A percentile compares a stretch with the other conserved stretches of the same genome.
These are phyloP conservation scores for Physcomitrium patens DNA, from an alignment of 225 moss, liverwort and hornwort species.

Conservation along the genomic window DNA sequence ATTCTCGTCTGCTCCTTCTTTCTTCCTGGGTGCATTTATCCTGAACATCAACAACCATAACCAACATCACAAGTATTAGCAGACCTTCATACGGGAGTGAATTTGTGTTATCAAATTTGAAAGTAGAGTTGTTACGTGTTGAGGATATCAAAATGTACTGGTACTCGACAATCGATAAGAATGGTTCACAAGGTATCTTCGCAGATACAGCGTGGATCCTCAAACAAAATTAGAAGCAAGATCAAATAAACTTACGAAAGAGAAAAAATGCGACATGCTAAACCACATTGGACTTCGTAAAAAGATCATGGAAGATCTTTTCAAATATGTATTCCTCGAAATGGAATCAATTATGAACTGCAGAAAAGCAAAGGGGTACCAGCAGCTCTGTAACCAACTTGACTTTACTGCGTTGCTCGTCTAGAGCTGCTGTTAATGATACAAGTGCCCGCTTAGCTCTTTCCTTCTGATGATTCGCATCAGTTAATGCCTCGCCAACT, in stretches of 20 bases:
- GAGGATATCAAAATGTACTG: neutral
- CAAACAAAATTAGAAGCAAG: neutral
- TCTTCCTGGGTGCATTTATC: slow-evolving; percentile 39
- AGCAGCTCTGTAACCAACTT: slow-evolving; percentile 56
- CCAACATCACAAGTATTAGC: neutral
- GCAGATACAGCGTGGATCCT: neutral
- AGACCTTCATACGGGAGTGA: neutral
- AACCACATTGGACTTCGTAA: no score
- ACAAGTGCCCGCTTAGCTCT: slow-evolving; percentile 37
- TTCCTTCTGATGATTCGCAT: slow-evolving; percentile 65
- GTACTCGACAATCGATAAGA: neutral
- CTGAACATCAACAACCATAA: slow-evolving; percentile 23
- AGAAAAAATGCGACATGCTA: neutral
- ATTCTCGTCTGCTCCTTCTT: slow-evolving; percentile 38
- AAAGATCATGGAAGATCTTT: no score
- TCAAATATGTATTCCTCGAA: no score
- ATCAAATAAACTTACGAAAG: neutral
- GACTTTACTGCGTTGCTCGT: slow-evolving; percentile 64
- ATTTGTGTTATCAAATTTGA: neutral
- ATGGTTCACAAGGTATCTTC: neutral
- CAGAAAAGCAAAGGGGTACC: slow-evolving; percentile 41
- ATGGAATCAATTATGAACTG: slow-evolving; percentile 14
- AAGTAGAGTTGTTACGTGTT: neutral
- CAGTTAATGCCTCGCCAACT: slow-evolving; percentile 42
- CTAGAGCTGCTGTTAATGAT: slow-evolving; percentile 43